Evolutionary conservation across 768 basidiomycete species (phyloP), one percentile per base, ranked within the genome.

Genomic region (Sporobolomyces phaffii): DNA sequence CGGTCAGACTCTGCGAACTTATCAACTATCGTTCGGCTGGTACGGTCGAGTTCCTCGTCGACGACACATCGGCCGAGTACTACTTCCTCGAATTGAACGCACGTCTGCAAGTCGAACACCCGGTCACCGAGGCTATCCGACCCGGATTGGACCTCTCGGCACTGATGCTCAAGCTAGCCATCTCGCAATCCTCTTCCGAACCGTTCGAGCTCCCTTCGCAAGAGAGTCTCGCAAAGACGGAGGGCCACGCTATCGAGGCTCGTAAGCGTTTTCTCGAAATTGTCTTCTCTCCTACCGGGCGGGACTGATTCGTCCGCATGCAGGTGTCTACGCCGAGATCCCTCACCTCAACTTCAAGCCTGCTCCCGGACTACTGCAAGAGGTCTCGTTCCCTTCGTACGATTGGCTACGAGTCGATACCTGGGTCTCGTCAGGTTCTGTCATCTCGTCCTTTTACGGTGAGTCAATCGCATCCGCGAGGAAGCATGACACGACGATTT

Each of bases 41-140:
- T 5, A 70, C 69, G 18, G 60, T 87, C 20, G 87, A 88, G 73
- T 87, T 85, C 73, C 78, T 87, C 8, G 83, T 85, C 9, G 76
- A 76, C 54, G 74, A 76, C 68, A 33, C 38, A 17, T 82, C 82
- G 1, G 81, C 79, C 0, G 72, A 79, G 1, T 86, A 85, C 77
- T 87, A 80, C 78, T 88, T 87, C 65, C 79, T 88, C 17, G 86
- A 88, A 75, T 84, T 87, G 83, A 87, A 88, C 67, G 84, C 85
- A 0, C 80, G 86, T 13, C 82, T 86, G 49, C 85, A 86, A 73
- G 84, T 87, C 22, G 86, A 87, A 75, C 86, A 88, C 65, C 50
- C 34, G 1, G 47, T 63, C 33, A 65, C 61, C 11, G 69, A 66
- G 50, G 51, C 45, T 24, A 62, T 65, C 29, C 60, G 64, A 3